Evolutionary conservation across 305 asterid species (phyloP), one percentile per base, ranked within the genome.

Genomic region (Solanum aculeatissimum): DNA sequence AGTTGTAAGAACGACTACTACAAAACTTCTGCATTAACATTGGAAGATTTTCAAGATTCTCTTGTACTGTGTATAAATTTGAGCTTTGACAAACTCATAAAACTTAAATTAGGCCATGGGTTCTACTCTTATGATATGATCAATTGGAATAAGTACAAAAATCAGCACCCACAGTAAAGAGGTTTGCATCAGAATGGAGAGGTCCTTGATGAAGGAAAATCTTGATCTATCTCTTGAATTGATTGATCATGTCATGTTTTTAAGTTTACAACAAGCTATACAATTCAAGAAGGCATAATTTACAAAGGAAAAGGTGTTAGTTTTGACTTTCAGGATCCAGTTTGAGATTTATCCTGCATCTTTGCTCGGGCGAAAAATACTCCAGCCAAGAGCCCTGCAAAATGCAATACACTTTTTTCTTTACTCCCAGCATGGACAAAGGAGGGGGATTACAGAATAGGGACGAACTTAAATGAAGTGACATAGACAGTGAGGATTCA

Each of bases 291-390:
- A 53, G 15, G 19, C 13, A 55, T 53, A 51, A 78, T 78, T 51
- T 53, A 78, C 83, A 53, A 53, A 18, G 11, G n/a, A 53, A 78
- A 32, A 13, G 83, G 12, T 53, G 83, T 78, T 53, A 10, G 68
- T 78, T 78, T 72, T 57, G 71, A 86, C 75, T 62, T 15, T 62
- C 23, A 25, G 40, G 86, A 84, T 86, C 87, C 86, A 83, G 89
- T 83, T 72, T 82, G 89, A 80, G 88, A 51, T 84, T 90, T 80
- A 83, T 89, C 93, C 79, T 92, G 91, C 94, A 96, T 92, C 88
- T 96, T 96, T 60, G 99, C 98, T 90, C 88, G 89, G 18, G 98
- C 98, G 40, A 96, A 96, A 58, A 96, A 86, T 85, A 96, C 98
- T 86, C 99, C 98, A 27, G 98, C 99, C 81, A 92, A 60, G 80